Evolutionary conservation across 2,329 filamentous ascomycete genomes (phyloP).

Genomic region (Fusarium subtropicale): DNA sequence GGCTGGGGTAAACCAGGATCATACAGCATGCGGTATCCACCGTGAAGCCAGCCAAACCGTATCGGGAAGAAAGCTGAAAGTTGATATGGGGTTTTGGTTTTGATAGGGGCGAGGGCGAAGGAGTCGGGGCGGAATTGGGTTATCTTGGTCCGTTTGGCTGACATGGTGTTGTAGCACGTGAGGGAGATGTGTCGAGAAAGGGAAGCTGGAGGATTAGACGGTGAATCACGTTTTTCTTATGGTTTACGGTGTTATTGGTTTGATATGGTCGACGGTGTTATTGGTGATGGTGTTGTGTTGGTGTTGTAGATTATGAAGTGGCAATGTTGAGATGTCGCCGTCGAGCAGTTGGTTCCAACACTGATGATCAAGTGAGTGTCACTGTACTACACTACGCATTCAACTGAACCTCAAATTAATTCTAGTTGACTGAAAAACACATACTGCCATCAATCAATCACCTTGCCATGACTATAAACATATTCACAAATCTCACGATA

Average conservation of each 20-base stretch:
- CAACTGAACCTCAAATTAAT: no score
- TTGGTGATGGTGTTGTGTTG: neutral
- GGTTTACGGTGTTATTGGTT: neutral
- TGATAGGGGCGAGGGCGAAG: constrained; percentile 16
- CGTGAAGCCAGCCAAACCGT: neutral
- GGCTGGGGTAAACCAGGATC: constrained; percentile 20
- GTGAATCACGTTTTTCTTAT: neutral
- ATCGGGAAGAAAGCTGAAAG: constrained; percentile 1
- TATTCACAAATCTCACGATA: neutral
- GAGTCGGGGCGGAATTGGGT: neutral
- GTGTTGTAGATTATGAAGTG: neutral
- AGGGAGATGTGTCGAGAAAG: neutral
- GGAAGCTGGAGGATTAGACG: neutral
- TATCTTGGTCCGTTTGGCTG: neutral
- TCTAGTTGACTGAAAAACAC: rapidly evolving
- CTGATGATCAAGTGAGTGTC: no score
- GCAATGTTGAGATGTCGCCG: neutral
- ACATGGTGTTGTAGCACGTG: constrained; percentile 1
- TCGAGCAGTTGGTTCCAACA: neutral
- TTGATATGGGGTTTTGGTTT: neutral
- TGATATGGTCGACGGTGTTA: neutral
- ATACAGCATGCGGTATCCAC: neutral
- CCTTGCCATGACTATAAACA: rapidly evolving
- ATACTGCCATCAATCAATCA: neutral
- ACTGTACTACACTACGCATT: neutral